Percentiles rank a stretch among this genome's conserved stretches.
phyloP scores from a whole-genome alignment of 345 rosid genomes.

The Salix viminalis region DNA sequence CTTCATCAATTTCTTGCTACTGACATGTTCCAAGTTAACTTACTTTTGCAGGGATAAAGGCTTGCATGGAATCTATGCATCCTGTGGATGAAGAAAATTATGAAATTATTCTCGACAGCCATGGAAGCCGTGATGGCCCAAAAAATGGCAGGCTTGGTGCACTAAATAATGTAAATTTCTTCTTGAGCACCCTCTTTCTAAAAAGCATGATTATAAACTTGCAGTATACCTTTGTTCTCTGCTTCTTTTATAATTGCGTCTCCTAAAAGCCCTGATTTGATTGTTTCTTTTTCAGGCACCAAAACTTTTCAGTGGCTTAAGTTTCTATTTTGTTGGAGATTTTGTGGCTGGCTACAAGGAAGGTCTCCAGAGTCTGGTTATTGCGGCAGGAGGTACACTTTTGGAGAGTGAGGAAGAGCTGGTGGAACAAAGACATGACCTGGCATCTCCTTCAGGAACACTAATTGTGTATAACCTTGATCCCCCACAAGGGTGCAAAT shows the following conservation, averaged over 20 bases:
- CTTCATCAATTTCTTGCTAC: no score
- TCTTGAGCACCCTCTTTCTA: neutral
- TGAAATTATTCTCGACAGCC: constrained; percentile 65
- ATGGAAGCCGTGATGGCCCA: constrained; percentile 68
- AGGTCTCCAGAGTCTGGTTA: constrained; percentile 59
- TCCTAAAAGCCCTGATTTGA: neutral
- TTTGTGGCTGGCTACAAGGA: constrained; percentile 53
- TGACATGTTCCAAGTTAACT: neutral
- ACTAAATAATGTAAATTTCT: constrained; percentile 45
- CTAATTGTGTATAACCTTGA: constrained; percentile 69
- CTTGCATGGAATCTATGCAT: constrained; percentile 52
- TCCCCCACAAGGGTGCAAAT: constrained; percentile 45
- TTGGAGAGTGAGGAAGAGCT: constrained; percentile 43
- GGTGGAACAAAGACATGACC: constrained; percentile 10
- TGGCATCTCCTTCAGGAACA: constrained; percentile 11
- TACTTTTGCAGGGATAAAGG: constrained; percentile 63
- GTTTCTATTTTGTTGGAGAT: constrained; percentile 57
- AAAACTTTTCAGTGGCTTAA: constrained; percentile 62
- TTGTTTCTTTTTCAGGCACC: constrained; percentile 45
- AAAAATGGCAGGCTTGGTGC: constrained; percentile 64
- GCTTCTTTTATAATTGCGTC: no score
- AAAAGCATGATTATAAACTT: neutral
- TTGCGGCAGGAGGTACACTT: constrained; percentile 60
- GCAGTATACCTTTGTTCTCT: neutral
- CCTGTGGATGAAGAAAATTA: constrained; percentile 61